Conservation (phyloP, 2,329 filamentous ascomycete genomes). For the Penicillium hesseltinei region DNA sequence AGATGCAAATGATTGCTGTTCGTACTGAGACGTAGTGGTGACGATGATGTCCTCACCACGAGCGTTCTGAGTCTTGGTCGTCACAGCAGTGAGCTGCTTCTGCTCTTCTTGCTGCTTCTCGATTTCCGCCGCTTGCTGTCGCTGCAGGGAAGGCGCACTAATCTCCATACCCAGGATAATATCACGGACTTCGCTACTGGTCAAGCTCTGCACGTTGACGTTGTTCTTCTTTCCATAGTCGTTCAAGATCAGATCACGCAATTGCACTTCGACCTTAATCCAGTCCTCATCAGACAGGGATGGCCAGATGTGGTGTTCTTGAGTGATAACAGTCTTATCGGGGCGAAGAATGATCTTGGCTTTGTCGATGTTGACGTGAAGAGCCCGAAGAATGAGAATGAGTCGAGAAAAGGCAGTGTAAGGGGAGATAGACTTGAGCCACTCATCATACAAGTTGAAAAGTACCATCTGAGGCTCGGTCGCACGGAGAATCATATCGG, state of each 20-base stretch:
- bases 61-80: conserved; percentile 96
- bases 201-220: conserved; percentile 95
- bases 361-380: conserved; percentile 98
- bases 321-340: conserved; percentile 96
- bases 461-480: conserved; percentile 99
- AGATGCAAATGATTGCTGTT: conserved; percentile 95
- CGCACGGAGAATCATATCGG: conserved; percentile 96
- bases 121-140: conserved; percentile 96
- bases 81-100: conserved; percentile 92
- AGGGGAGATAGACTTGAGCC: conserved; percentile 96
- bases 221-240: conserved; percentile 99
- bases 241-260: conserved; percentile 93
- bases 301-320: conserved; percentile 99
- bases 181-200: conserved; percentile 93
- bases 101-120: conserved; percentile 99
- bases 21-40: conserved; percentile 95
- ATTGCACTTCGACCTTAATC: conserved; percentile 98
- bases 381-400: conserved; percentile 85
- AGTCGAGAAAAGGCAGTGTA: conserved; percentile 98
- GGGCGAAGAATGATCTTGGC: conserved; percentile 92
- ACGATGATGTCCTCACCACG: conserved; percentile 98
- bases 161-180: conserved; percentile 99
- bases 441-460: conserved; percentile 98
- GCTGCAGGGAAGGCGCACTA: conserved; percentile 93
- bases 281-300: conserved; percentile 91